Base-by-base conservation (phyloP, 1,139 yeast genomes). In the Kodamaea fungicola region DNA sequence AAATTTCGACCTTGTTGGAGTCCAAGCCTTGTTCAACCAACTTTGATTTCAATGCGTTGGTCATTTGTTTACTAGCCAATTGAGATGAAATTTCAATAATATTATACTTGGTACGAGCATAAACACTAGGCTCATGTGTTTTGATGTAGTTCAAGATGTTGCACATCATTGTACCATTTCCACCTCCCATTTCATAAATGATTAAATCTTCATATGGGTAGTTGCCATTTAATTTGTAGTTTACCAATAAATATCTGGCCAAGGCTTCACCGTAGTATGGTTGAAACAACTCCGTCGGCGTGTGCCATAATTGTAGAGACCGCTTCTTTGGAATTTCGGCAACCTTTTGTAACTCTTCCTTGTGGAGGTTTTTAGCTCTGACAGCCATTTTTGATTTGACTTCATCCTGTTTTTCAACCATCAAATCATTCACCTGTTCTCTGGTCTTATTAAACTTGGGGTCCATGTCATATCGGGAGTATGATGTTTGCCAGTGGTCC, bases 161-260 rank as follows among this genome's bases (percentile, higher is more conserved):
- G 42, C 76, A 61, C 96, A 87, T 87, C 40, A 87, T 60, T 0
- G 95, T 87, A 38, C 95, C 95, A 52, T 87, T 87, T 46, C 96
- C 96, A 27, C 92, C 95, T 41, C 96, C 96, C 74, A 86, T 79
- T 61, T 88, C 96, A 59, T 86, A 88, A 9, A 87, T 83, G 6
- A 80, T 68, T 34, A 87, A 64, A 48, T 82, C 88, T 27, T 74
- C 64, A 47, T 78, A 76, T 1, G 87, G 86, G 45, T 76, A 80
- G 27, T 49, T 44, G n/a, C 79, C 69, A 40, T 80, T 78, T 39
- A 78, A 57, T 52, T 81, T 80, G 57, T 82, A 83, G 52, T 82
- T 80, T n/a, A 78, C 78, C 32, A 87, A 55, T 9, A 88, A 60
- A 52, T 85, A 82, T 36, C 89, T 62, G 0, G 95, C 96, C 42